These are phyloP conservation scores for Hortiboletus rubellus DNA, from an alignment of 1,284 basidiomycete genomes.

Conservation along the genomic window DNA sequence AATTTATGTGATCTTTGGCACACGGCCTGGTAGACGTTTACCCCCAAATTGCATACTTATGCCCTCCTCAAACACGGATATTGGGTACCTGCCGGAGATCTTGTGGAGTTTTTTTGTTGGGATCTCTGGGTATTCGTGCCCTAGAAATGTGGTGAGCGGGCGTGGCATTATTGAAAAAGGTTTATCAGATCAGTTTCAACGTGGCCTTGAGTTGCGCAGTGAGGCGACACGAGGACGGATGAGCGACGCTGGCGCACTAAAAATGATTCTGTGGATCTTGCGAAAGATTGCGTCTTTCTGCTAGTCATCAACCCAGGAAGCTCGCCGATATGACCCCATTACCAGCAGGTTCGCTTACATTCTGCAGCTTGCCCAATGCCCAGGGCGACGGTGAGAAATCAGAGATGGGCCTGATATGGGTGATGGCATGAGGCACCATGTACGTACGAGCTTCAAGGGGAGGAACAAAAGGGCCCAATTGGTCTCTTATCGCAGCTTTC, in stretches of 20 bases:
- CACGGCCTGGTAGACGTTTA: background rate
- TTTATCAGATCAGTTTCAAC: background rate
- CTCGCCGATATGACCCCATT: background rate
- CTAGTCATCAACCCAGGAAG: background rate
- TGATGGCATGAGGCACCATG: conserved; percentile 29
- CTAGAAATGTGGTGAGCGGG: background rate
- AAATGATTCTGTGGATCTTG: background rate
- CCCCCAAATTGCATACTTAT: background rate
- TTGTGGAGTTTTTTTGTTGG: background rate
- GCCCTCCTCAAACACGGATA: background rate
- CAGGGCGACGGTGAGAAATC: conserved; percentile 10
- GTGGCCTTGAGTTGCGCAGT: background rate
- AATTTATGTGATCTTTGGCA: conserved; percentile 29
- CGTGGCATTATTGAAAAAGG: background rate
- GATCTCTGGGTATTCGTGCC: background rate
- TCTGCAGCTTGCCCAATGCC: background rate
- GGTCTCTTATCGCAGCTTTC: conserved; percentile 9
- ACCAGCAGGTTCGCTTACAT: too few relatives aligned
- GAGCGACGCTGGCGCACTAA: background rate
- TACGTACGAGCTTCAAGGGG: conserved; percentile 19
- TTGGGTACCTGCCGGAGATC: background rate
- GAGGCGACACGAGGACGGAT: background rate
- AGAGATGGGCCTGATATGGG: conserved; percentile 37
- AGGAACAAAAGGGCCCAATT: conserved; percentile 27
- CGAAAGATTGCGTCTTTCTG: background rate